These are phyloP conservation scores for Nothophoma quercina DNA, from an alignment of 2,329 filamentous ascomycete species.

Conservation along the genomic window DNA sequence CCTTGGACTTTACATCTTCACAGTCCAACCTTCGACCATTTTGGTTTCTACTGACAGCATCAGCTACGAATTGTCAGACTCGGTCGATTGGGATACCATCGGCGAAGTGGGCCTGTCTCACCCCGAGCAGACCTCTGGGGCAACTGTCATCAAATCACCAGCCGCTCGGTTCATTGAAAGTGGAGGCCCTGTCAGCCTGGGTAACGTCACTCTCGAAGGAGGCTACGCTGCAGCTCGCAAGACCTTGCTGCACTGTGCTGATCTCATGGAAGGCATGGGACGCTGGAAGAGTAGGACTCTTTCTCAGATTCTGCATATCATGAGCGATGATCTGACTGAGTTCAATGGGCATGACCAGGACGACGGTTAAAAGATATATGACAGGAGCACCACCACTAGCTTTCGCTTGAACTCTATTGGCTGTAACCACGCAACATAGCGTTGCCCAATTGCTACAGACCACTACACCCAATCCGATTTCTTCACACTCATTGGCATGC, in stretches of 20 bases:
- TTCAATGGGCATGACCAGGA: constrained; percentile 14
- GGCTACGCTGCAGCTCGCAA: constrained; percentile 61
- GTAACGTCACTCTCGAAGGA: constrained; percentile 57
- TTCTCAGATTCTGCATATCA: constrained; percentile 61
- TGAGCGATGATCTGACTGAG: constrained; percentile 60
- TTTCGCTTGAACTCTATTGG: background rate
- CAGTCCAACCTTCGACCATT: constrained; percentile 44
- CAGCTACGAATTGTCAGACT: constrained; percentile 58
- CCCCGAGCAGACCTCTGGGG: constrained; percentile 26
- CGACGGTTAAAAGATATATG: background rate
- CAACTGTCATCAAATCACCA: constrained; percentile 42
- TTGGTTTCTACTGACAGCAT: constrained; percentile 32
- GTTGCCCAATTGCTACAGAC: background rate
- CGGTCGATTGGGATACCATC: constrained; percentile 59
- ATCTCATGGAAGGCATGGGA: constrained; percentile 61
- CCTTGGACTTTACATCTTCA: constrained; percentile 61
- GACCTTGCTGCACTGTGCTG: constrained; percentile 61
- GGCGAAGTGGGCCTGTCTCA: constrained; percentile 57
- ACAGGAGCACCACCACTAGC: background rate
- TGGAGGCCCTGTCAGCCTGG: constrained; percentile 58
- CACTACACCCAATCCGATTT: constrained; percentile 22
- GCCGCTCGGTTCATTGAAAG: constrained; percentile 57
- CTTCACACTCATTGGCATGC: constrained; percentile 42
- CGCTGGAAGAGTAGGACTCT: constrained; percentile 61
- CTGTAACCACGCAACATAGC: background rate